phyloP scores from a whole-genome alignment of 495 filamentous ascomycete species.

The Lindgomyces ingoldianus region DNA sequence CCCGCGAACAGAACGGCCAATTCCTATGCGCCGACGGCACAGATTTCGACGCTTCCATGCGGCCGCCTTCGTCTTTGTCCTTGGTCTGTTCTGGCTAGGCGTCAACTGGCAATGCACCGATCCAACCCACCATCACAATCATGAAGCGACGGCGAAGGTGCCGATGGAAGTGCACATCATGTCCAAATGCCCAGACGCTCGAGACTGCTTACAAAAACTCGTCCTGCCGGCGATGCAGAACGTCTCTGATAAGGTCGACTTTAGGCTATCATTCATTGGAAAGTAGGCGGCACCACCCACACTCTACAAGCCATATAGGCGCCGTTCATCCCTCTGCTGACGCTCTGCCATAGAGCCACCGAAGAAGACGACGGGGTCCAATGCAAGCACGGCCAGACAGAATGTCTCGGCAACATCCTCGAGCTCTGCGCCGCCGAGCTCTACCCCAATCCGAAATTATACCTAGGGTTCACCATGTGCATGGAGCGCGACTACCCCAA shows the following conservation, averaged over 20 bases:
- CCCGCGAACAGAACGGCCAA: slow-evolving; percentile 15
- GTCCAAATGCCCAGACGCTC: slow-evolving; percentile 74
- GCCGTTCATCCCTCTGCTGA: slow-evolving; percentile 1
- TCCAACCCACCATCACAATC: slow-evolving; percentile 12
- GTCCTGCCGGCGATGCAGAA: slow-evolving; percentile 85
- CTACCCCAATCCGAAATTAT: slow-evolving; percentile 79
- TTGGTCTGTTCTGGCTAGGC: slow-evolving; percentile 32
- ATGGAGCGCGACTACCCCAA: slow-evolving; percentile 67
- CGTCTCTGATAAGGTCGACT: slow-evolving; percentile 81
- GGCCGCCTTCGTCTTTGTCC: slow-evolving; percentile 23
- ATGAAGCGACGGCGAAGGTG: slow-evolving; percentile 49
- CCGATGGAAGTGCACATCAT: slow-evolving; percentile 64
- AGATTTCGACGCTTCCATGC: slow-evolving; percentile 27
- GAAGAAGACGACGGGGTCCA: slow-evolving; percentile 61
- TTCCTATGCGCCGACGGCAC: slow-evolving; percentile 12
- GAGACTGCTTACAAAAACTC: slow-evolving; percentile 75
- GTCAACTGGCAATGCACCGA: slow-evolving; percentile 28
- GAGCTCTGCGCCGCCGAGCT: slow-evolving; percentile 83
- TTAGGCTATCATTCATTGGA: slow-evolving; percentile 87
- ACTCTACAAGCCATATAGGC: slow-evolving; percentile 19
- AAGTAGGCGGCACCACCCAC: too few relatives aligned
- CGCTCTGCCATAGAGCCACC: slow-evolving; percentile 33
- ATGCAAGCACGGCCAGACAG: slow-evolving; percentile 85
- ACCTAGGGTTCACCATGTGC: slow-evolving; percentile 89
- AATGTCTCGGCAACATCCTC: slow-evolving; percentile 94